Evolutionary conservation across 441 rosid species (phyloP), one percentile per base, ranked within the genome.

Genomic region (Daphne laureola): DNA sequence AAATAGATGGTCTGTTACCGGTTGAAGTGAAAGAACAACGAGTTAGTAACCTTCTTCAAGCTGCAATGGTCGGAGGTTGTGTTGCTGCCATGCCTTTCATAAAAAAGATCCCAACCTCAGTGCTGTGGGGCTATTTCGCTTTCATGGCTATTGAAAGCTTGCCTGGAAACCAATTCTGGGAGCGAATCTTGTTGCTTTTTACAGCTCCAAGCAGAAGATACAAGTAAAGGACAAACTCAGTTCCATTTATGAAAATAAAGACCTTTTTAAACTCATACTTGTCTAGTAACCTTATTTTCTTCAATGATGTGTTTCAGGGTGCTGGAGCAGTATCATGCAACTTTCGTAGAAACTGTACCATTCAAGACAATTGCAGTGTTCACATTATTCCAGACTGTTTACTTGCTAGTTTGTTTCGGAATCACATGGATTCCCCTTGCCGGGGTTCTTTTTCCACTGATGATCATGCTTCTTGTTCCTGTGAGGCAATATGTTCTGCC

Each of bases 91-190:
- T 83, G 90, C 90, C 90, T 12, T 5, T 76, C 18, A 71, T 83
- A 31, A 80, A 78, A 67, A 70, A 48, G 70, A 80, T 80, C 61
- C 90, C 90, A 44, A 78, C 82, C 21, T 74, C 86, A 1, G 86
- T 83, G 46, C 80, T 83, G 14, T 83, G 86, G 90, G 86, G 86
- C 44, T 83, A 83, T 67, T 83, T 83, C 13, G 84, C 86, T 45
- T 83, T 66, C 71, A 83, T 80, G 90, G 90, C 84, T 13, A 74
- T 80, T 5, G 90, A 80, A 53, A 83, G 86, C 76, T 70, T 83
- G 47, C 84, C 86, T 0, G 90, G 90, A 46, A 83, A 83, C 62
- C 90, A 80, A 66, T 83, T 83, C 63, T 80, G 86, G 86, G 86
- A 83, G 63, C 71, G 90, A 45, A 78, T 83, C 44, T 61, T 83